Percentiles rank a stretch among this genome's conserved stretches.
Conservation (phyloP, 768 basidiomycete genomes). For the Russula olivacea region DNA sequence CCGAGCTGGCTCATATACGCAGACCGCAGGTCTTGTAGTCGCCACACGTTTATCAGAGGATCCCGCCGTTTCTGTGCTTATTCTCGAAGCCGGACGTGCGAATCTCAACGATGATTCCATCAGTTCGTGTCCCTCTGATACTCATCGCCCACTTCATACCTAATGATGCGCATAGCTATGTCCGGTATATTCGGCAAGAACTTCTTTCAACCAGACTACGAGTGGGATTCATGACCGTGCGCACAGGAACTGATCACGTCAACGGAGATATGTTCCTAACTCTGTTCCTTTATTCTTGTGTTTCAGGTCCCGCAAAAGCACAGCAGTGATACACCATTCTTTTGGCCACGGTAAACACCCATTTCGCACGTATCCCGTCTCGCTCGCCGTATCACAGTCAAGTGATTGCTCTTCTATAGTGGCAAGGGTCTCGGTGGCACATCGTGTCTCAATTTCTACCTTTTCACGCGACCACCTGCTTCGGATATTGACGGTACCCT, state of each 20-base stretch:
- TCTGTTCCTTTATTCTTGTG: too few species aligned
- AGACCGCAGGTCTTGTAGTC: constrained; percentile 18
- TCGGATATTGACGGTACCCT: constrained; percentile 25
- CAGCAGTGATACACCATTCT: constrained; percentile 6
- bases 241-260: neutral
- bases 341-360: constrained; percentile 20
- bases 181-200: constrained; percentile 21
- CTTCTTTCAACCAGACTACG: constrained; percentile 22
- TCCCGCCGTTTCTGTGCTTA: constrained; percentile 25
- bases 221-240: constrained; percentile 26
- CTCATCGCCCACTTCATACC: neutral
- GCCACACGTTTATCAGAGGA: constrained; percentile 28
- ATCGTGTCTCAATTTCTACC: constrained; percentile 25
- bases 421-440: constrained; percentile 26
- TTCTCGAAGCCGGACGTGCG: constrained; percentile 28
- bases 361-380: neutral
- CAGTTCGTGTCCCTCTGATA: neutral
- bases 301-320: constrained; percentile 24
- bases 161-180: neutral
- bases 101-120: constrained; percentile 21
- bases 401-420: neutral
- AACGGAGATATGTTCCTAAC: neutral
- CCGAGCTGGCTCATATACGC: neutral
- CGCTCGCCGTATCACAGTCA: neutral
- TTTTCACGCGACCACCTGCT: constrained; percentile 25